Base-by-base conservation (phyloP, 148 eudicot genomes). In the Vaccinium corymbosum region DNA sequence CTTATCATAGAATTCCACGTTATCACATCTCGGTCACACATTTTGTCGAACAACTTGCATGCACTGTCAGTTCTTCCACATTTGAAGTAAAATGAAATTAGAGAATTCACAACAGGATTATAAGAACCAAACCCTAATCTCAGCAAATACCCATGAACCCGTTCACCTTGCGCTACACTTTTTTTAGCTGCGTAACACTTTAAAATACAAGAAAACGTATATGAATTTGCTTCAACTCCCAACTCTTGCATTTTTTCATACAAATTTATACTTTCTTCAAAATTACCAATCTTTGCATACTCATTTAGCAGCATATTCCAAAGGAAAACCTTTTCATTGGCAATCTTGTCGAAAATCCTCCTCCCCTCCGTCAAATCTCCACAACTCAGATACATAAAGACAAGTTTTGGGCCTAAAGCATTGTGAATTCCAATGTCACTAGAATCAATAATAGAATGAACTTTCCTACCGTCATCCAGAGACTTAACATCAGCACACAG, bases 1-100 rank as follows among this genome's bases (percentile, higher is more conserved):
- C 94, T 93, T 19, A 93, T 92, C 94, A 93, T 93, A 1, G 93
- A 87, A 87, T 93, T 93, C 97, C 94, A 93, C 1, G 94, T 86
- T 50, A 93, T 81, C 15, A 90, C 85, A 89, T 93, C 97, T 83
- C 89, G 81, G 70, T 92, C 93, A 86, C 62, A 71, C 89, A 88
- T 53, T 88, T 83, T 87, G 89, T 84, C 92, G 85, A 93, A 92
- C 91, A 91, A 72, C 85, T 90, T 92, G 85, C 66, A 72, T 48
- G 94, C 97, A 86, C 89, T 85, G n/a, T 64, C 86, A 50, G 86
- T 82, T 32, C 84, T 87, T 78, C 90, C 88, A 78, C 92, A 88
- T 83, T 82, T 90, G 85, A 90, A 92, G 79, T 92, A 93, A 32
- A 91, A 91, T 11, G 85, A 73, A 82, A 93, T 89, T 55, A 93